Evolutionary conservation across 805 yeast genomes (phyloP).

Genomic region (Kluyveromyces lactis): DNA sequence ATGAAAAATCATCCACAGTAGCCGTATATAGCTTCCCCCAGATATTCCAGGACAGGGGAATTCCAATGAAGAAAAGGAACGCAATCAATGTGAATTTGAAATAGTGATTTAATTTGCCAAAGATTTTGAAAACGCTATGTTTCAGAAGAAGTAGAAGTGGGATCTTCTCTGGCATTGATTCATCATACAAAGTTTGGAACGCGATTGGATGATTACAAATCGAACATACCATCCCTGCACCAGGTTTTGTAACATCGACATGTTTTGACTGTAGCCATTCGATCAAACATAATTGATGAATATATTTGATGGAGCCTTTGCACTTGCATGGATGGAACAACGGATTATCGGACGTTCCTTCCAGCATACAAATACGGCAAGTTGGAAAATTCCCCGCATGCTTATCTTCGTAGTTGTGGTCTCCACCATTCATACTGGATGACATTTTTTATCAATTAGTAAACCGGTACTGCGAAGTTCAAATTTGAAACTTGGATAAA

Average conservation of each 20-base stretch:
- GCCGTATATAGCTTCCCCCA: constrained; percentile 42
- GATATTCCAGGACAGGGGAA: constrained; percentile 53
- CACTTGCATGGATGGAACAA: constrained; percentile 89
- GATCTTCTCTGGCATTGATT: constrained; percentile 53
- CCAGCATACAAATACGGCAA: constrained; percentile 93
- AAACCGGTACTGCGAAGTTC: too few relatives aligned
- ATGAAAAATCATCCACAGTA: constrained; percentile 45
- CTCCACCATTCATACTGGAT: neutral
- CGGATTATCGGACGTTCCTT: constrained; percentile 70
- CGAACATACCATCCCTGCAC: constrained; percentile 65
- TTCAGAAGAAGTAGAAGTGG: constrained; percentile 45
- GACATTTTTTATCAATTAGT: neutral
- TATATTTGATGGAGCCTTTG: constrained; percentile 84
- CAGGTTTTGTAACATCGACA: constrained; percentile 24
- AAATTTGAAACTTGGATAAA: too few relatives aligned
- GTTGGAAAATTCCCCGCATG: constrained; percentile 23
- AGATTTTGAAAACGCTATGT: constrained; percentile 27
- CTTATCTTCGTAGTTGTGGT: neutral
- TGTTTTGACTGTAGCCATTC: constrained; percentile 64
- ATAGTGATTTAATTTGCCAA: constrained; percentile 11
- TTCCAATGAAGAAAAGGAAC: constrained; percentile 39
- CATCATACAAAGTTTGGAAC: constrained; percentile 57
- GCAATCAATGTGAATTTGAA: constrained; percentile 20
- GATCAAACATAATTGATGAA: constrained; percentile 84
- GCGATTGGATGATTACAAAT: constrained; percentile 73